These are phyloP conservation scores for Trametes versicolor DNA, from an alignment of 1,284 basidiomycete species.

Conservation along the genomic window DNA sequence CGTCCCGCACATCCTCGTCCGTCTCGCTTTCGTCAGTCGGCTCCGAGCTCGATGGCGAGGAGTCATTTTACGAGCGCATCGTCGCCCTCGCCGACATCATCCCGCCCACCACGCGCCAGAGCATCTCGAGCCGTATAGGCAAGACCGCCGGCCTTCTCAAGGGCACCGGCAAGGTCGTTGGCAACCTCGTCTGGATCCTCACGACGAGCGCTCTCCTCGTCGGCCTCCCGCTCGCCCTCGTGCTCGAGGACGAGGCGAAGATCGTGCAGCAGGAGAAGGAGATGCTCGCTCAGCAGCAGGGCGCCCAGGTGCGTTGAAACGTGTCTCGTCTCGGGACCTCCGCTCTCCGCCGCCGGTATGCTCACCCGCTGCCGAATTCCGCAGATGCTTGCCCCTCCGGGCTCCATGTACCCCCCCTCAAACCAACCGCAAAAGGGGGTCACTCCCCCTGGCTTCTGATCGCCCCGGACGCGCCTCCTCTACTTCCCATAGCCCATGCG, in stretches of 20 bases:
- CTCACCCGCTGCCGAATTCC: conserved; percentile 21
- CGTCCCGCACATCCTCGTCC: conserved; percentile 73
- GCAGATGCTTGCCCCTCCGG: conserved; percentile 73
- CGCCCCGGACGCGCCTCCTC: conserved; percentile 16
- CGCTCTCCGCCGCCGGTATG: conserved; percentile 23
- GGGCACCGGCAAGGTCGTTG: conserved; percentile 75
- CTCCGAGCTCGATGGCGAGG: conserved; percentile 73
- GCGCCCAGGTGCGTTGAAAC: conserved; percentile 73
- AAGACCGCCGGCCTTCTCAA: conserved; percentile 72
- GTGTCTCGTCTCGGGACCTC: conserved; percentile 54
- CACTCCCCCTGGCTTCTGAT: conserved; percentile 80
- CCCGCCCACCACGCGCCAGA: conserved; percentile 87
- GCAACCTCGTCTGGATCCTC: conserved; percentile 94
- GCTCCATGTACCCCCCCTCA: conserved; percentile 57
- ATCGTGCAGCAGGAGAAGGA: conserved; percentile 96
- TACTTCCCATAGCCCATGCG: conserved; percentile 24
- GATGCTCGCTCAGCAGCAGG: conserved; percentile 92
- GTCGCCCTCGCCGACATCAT: conserved; percentile 95
- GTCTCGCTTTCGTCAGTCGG: conserved; percentile 80
- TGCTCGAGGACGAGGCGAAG: conserved; percentile 95
- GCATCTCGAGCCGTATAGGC: conserved; percentile 69
- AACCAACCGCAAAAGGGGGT: conserved; percentile 67
- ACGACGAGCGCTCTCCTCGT: conserved; percentile 95
- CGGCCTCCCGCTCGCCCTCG: conserved; percentile 92
- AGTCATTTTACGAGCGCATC: conserved; percentile 91